Evolutionary conservation across 495 filamentous ascomycete species (phyloP).

Genomic region (Daldinia decipiens): DNA sequence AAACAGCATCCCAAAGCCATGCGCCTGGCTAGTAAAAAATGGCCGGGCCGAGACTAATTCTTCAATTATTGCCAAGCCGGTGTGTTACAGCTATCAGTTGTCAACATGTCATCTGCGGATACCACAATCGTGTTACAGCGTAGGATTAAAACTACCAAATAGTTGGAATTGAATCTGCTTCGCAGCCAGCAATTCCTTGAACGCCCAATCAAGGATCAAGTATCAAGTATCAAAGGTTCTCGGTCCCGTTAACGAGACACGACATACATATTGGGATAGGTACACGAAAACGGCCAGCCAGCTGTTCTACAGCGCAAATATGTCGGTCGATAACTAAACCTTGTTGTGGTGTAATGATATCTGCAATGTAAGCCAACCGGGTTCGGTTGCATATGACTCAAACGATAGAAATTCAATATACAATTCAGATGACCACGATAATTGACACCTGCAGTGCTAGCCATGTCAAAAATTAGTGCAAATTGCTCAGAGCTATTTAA

Average conservation of each 20-base stretch:
- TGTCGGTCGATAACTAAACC: conserved; percentile 11
- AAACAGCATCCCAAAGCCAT: not conserved
- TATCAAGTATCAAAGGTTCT: not conserved
- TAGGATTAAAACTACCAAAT: not conserved
- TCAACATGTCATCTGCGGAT: not conserved
- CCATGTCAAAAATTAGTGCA: not conserved
- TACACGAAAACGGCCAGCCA: conserved; percentile 19
- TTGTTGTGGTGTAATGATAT: not conserved
- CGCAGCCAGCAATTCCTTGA: not conserved
- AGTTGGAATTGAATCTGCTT: not conserved
- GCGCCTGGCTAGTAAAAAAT: not conserved
- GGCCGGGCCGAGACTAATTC: not conserved
- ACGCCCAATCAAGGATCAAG: not conserved
- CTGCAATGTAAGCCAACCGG: not conserved
- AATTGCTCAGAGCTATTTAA: not conserved
- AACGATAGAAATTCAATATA: not conserved
- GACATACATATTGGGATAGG: conserved; percentile 1
- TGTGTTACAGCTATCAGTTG: not conserved
- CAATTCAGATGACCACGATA: conserved; percentile 4
- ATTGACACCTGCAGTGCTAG: not conserved
- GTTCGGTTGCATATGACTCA: conserved; percentile 1
- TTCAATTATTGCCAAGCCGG: not conserved
- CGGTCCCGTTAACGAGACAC: not conserved
- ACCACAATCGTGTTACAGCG: not conserved
- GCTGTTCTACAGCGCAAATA: not conserved